phyloP scores from a whole-genome alignment of 495 filamentous ascomycete genomes.

The Xylaria telfairii region DNA sequence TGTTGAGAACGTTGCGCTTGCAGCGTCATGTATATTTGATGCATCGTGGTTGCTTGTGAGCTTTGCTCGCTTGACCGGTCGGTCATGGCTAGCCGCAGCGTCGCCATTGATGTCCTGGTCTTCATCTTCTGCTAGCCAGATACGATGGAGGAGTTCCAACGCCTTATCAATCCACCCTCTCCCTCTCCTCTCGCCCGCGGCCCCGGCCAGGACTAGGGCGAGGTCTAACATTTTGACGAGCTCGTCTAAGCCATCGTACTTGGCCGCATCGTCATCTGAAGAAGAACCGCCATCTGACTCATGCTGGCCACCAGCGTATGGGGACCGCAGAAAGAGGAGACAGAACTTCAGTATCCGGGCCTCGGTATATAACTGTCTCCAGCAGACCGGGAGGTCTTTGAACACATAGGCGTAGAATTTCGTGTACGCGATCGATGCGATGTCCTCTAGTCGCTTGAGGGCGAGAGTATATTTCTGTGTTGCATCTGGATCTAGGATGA shows the following conservation, averaged over 20 bases:
- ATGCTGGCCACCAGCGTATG: slow-evolving; percentile 22
- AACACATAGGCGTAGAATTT: slow-evolving; percentile 80
- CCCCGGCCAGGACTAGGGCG: slow-evolving; percentile 82
- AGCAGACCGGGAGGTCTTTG: slow-evolving; percentile 73
- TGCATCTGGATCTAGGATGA: not conserved
- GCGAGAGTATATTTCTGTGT: slow-evolving; percentile 18
- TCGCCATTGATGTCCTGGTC: not conserved
- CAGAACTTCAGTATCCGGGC: slow-evolving; percentile 69
- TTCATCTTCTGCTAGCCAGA: slow-evolving; percentile 28
- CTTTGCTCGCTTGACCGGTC: slow-evolving; percentile 36
- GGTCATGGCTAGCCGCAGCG: not conserved
- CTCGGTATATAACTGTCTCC: slow-evolving; percentile 80
- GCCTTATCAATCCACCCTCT: slow-evolving; percentile 64
- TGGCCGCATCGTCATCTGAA: not conserved
- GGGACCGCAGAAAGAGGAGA: slow-evolving; percentile 51
- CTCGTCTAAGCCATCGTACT: slow-evolving; percentile 30
- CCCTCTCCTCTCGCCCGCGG: slow-evolving; percentile 57
- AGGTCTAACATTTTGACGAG: slow-evolving; percentile 75
- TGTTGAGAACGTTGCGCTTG: slow-evolving; percentile 42
- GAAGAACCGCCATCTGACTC: not conserved
- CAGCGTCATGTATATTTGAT: slow-evolving; percentile 12
- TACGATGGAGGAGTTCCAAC: slow-evolving; percentile 52
- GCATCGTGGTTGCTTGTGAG: slow-evolving; percentile 20
- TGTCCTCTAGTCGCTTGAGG: slow-evolving; percentile 50
- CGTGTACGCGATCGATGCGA: slow-evolving; percentile 50